These are phyloP conservation scores for Saccharum officinarum DNA, from an alignment of 176 grass and related monocot species.

Conservation along the genomic window DNA sequence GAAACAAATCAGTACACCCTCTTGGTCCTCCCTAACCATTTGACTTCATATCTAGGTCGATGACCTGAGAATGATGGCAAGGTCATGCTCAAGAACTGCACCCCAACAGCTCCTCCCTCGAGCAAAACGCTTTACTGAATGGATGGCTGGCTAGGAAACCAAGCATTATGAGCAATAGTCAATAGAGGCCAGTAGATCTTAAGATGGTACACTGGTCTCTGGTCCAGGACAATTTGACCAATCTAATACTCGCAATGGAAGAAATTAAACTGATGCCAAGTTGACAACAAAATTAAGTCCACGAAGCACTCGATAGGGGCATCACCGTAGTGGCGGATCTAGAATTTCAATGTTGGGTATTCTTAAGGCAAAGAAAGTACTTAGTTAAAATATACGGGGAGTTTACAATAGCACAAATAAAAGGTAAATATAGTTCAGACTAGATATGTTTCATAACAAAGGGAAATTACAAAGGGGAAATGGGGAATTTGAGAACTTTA, in stretches of 20 bases:
- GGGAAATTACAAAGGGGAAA: not conserved
- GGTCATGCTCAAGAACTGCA: not conserved
- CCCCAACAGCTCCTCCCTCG: not conserved
- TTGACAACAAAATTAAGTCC: constrained; percentile 7
- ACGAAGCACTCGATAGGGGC: not conserved
- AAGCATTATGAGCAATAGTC: not conserved
- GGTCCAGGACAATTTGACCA: not conserved
- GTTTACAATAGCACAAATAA: not conserved
- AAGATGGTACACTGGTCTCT: not conserved
- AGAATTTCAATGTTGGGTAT: not conserved
- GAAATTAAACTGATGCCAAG: not conserved
- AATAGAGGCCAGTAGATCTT: not conserved
- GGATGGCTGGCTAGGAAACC: not conserved
- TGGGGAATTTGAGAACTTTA: not conserved
- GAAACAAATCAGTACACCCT: not conserved
- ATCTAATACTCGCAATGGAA: not conserved
- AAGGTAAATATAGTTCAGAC: not conserved
- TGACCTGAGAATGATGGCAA: not conserved
- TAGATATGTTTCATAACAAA: not conserved
- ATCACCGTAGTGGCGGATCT: not conserved
- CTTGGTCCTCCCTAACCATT: not conserved
- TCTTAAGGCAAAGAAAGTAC: not conserved
- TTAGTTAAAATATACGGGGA: not conserved
- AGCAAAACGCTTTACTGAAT: not conserved
- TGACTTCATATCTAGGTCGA: not conserved